Evolutionary conservation across 2,329 filamentous ascomycete species (phyloP), one percentile per base, ranked within the genome.

Genomic region (Penicillium sp.): DNA sequence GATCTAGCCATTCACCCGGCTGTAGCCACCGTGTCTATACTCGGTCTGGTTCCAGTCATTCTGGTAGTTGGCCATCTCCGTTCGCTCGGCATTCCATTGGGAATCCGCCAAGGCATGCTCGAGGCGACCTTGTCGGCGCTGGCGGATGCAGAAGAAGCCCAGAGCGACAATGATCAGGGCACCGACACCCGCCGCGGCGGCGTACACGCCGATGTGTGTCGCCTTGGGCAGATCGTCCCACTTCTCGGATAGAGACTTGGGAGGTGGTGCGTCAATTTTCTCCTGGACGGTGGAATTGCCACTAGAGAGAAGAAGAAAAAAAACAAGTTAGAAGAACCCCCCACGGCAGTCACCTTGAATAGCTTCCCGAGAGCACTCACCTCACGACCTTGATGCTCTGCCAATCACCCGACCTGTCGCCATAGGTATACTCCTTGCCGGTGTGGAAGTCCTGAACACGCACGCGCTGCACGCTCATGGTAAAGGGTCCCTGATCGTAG

Each of bases 391-490:
- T 74, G 64, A 87, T 86, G 67, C 82, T 86, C 60, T 85, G 57
- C 75, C 76, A 87, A 38, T 68, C 71, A 45, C 86, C 86, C 0
- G 76, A 73, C 28, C 71, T 66, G 59, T 87, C 84, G 4, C 74
- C 76, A 56, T 82, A 90, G 25, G 75, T 66, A 63, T 90, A 90
- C 63, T 83, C 80, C 62, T 82, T 83, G 46, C 72, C 76, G 2
- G 80, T 78, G 35, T 74, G 77, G 62, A 81, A 84, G 66, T 79
- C 81, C 47, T 74, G 57, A 33, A 77, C 74, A n/a, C 75, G 75
- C 12, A 82, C 67, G 37, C 75, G 79, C 73, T 86, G 78, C 50
- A 91, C 78, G 41, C 78, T 81, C 86, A 91, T 90, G 56, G 76
- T 83, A 69, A 81, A 91, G 0, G 87, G 87, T 0, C 75, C 84